phyloP scores from a whole-genome alignment of 257 asterid species.

The Fraxinus quadrangulata region DNA sequence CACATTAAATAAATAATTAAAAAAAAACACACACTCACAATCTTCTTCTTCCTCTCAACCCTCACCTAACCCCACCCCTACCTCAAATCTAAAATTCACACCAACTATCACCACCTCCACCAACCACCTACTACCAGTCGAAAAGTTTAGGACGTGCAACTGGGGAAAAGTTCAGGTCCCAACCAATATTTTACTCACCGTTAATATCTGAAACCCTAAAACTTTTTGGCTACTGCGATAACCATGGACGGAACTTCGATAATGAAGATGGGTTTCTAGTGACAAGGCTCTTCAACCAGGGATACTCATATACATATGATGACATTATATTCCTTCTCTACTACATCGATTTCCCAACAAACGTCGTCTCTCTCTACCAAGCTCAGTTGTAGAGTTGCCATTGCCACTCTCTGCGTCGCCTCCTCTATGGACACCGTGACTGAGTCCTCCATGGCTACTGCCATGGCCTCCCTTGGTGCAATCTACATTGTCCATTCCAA shows the following conservation, averaged over 20 bases:
- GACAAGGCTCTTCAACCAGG: slow-evolving; percentile 59
- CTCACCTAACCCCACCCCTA: too few relatives aligned
- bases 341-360: slow-evolving; percentile 83
- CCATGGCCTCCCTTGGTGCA: slow-evolving; percentile 89
- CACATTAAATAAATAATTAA: too few relatives aligned
- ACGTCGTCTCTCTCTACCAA: slow-evolving; percentile 74
- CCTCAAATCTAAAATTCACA: too few relatives aligned
- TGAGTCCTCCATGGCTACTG: slow-evolving; percentile 82
- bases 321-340: slow-evolving; percentile 91
- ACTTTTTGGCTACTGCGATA: background rate
- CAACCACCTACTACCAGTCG: too few relatives aligned
- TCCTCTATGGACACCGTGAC: slow-evolving; percentile 98
- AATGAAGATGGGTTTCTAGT: slow-evolving; percentile 77
- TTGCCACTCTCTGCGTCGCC: slow-evolving; percentile 77
- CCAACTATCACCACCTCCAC: too few relatives aligned
- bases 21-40: too few relatives aligned
- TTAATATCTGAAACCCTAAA: background rate
- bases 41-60: too few relatives aligned
- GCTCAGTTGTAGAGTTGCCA: slow-evolving; percentile 58
- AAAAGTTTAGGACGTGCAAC: too few relatives aligned
- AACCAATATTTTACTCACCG: background rate
- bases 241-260: slow-evolving; percentile 41
- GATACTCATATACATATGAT: slow-evolving; percentile 92
- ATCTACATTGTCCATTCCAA: slow-evolving; percentile 75
- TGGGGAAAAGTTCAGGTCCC: too few relatives aligned